phyloP scores from a whole-genome alignment of 306 rosid species.

The Trifolium fragiferum region DNA sequence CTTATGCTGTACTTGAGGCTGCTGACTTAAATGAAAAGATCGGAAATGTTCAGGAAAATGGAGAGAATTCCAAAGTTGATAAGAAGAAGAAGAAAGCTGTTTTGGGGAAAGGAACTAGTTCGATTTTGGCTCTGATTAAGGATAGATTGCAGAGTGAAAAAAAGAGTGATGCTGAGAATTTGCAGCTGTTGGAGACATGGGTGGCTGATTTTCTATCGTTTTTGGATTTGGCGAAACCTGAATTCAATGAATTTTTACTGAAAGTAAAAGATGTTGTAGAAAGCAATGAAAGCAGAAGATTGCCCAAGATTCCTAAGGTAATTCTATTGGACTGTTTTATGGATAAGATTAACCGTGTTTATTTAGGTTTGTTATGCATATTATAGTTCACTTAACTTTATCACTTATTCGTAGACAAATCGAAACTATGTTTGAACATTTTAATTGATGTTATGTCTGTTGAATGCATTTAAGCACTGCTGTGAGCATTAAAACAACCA shows the following conservation, averaged over 20 bases:
- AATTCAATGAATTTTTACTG: slow-evolving; percentile 57
- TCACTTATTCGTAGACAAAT: slow-evolving; percentile 4
- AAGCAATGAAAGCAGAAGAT: slow-evolving; percentile 91
- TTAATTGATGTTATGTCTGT: background rate
- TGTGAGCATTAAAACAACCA: slow-evolving; percentile 8
- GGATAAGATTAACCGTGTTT: slow-evolving; percentile 6
- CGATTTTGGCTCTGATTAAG: slow-evolving; percentile 67
- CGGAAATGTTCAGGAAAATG: slow-evolving; percentile 49
- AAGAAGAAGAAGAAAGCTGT: slow-evolving; percentile 84
- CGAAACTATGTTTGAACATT: slow-evolving; percentile 12
- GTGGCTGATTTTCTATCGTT: slow-evolving; percentile 55
- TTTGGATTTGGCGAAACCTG: slow-evolving; percentile 62
- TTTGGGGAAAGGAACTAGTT: slow-evolving; percentile 77
- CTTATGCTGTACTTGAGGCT: slow-evolving; percentile 59
- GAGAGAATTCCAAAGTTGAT: slow-evolving; percentile 50
- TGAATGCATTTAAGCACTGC: background rate
- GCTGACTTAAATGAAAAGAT: slow-evolving; percentile 57
- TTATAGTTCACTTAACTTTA: slow-evolving; percentile 7
- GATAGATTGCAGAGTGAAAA: slow-evolving; percentile 59
- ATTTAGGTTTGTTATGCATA: background rate
- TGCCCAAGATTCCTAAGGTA: slow-evolving; percentile 99
- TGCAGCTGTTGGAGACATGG: slow-evolving; percentile 55
- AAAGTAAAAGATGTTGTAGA: slow-evolving; percentile 81
- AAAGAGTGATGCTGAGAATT: slow-evolving; percentile 42
- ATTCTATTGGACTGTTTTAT: slow-evolving; percentile 15